Percentiles rank a stretch among this genome's conserved stretches.
These are phyloP conservation scores for Polytrichum commune DNA, from an alignment of 225 moss, liverwort and hornwort species.

Conservation along the genomic window DNA sequence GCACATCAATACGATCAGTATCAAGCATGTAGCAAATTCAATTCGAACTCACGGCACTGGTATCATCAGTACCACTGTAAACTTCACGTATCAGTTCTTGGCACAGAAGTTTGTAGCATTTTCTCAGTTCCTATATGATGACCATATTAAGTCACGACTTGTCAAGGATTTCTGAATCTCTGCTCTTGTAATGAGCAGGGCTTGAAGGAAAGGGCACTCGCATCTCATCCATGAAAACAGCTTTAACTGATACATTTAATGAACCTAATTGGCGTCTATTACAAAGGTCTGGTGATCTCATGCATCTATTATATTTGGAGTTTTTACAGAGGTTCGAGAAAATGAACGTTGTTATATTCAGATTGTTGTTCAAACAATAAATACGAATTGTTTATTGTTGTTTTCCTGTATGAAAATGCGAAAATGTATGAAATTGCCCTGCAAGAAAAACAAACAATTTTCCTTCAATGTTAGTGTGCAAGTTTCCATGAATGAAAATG, in stretches of 20 bases:
- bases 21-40: constrained; percentile 96
- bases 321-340: too few relatives aligned
- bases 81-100: constrained; percentile 93
- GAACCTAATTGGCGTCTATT: constrained; percentile 93
- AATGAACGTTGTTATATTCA: too few relatives aligned
- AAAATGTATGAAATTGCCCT: too few relatives aligned
- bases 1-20: constrained; percentile 93
- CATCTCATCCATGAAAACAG: constrained; percentile 76
- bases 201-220: constrained; percentile 86
- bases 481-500: too few relatives aligned
- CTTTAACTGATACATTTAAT: constrained; percentile 79
- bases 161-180: constrained; percentile 53
- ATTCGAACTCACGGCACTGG: constrained; percentile 96
- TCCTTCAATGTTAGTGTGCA: too few relatives aligned
- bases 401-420: too few relatives aligned
- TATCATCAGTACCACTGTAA: constrained; percentile 96
- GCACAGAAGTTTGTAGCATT: constrained; percentile 94
- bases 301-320: too few relatives aligned
- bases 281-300: constrained; percentile 56
- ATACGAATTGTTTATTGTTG: too few relatives aligned
- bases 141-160: constrained; percentile 90
- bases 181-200: constrained; percentile 29
- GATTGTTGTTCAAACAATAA: too few relatives aligned
- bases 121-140: constrained; percentile 96
- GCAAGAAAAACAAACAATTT: too few relatives aligned